These are phyloP conservation scores for Tetrastigma voinierianum DNA, from an alignment of 164 flowering plant genomes.

Conservation along the genomic window DNA sequence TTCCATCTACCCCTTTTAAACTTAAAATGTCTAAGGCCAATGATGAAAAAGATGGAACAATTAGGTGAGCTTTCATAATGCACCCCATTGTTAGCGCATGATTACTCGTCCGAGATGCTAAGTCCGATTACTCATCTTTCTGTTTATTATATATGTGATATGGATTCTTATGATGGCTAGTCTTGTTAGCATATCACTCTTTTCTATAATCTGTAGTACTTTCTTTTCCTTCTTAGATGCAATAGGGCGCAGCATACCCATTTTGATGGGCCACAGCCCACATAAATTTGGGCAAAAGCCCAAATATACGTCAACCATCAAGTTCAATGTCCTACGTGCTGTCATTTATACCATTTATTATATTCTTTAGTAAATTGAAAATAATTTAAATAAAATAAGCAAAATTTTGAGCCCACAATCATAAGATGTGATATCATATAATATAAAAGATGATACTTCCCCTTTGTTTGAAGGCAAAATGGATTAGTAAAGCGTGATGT, in stretches of 20 bases:
- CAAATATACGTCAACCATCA: no score
- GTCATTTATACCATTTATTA: no score
- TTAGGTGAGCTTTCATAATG: background rate
- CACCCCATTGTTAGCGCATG: constrained; percentile 1
- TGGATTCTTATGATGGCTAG: background rate
- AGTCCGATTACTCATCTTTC: background rate
- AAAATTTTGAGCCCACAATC: no score
- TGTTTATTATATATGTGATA: background rate
- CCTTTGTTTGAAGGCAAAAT: no score
- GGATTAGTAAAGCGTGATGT: no score
- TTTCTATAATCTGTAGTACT: background rate
- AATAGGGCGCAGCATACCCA: background rate
- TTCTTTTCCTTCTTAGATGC: background rate
- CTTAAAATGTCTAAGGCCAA: background rate
- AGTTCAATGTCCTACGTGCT: no score
- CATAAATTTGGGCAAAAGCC: no score
- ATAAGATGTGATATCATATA: no score
- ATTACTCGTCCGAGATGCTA: background rate
- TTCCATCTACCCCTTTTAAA: background rate
- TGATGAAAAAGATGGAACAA: background rate
- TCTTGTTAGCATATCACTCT: background rate
- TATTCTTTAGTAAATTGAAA: no score
- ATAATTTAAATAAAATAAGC: no score
- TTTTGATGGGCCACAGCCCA: no score
- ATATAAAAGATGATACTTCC: no score